Conservation (phyloP, 352 stramenopile species). For the Phytophthora pini region DNA sequence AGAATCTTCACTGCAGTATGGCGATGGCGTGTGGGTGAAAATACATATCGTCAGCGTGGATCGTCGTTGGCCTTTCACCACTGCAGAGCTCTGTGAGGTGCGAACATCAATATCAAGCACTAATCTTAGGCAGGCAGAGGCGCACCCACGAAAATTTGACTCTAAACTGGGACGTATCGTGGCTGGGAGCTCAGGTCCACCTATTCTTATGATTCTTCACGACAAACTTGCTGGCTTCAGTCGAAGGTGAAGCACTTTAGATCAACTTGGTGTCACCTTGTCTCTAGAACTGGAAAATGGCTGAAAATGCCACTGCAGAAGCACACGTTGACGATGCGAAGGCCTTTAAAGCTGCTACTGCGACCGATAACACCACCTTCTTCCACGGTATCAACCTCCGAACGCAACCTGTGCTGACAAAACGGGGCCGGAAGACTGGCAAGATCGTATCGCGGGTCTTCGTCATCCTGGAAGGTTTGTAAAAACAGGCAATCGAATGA, state of each 20-base stretch:
- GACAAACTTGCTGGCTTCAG: no score
- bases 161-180: constrained; percentile 12
- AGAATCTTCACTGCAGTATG: no score
- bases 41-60: no score
- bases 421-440: constrained; percentile 68
- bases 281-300: constrained; percentile 5
- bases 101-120: constrained; percentile 5
- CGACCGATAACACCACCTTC: constrained; percentile 27
- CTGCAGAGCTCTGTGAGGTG: no score
- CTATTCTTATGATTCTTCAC: constrained; percentile 20
- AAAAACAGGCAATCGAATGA: neutral
- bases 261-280: constrained; percentile 1
- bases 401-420: constrained; percentile 75
- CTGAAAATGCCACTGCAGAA: constrained; percentile 3
- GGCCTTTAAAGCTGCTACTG: constrained; percentile 2
- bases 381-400: constrained; percentile 74
- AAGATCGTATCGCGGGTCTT: constrained; percentile 80
- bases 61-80: no score
- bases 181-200: neutral
- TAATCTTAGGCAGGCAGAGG: constrained; percentile 17
- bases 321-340: constrained; percentile 15
- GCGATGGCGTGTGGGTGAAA: no score
- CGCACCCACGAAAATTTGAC: constrained; percentile 11
- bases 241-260: constrained; percentile 5
- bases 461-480: constrained; percentile 71